Evolutionary conservation across 495 filamentous ascomycete species (phyloP).

Genomic region (Haplographium delicatum): DNA sequence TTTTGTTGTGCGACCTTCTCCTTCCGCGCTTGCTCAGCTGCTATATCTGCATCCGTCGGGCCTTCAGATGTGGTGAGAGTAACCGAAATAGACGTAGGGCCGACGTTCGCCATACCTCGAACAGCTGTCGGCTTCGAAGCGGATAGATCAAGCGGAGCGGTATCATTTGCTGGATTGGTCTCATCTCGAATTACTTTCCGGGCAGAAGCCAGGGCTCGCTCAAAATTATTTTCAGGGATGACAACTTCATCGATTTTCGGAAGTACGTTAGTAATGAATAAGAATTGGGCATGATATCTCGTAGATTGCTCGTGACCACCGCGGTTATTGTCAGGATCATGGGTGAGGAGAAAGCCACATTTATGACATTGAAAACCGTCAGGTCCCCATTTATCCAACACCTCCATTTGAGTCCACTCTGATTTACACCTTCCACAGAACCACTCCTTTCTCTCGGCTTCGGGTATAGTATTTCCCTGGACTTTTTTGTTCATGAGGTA

Average conservation of each 20-base stretch:
- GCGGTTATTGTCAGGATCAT: conserved; percentile 57
- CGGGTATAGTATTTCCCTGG: conserved; percentile 71
- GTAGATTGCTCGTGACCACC: conserved; percentile 84
- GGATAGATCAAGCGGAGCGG: conserved; percentile 41
- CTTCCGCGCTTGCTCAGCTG: conserved; percentile 65
- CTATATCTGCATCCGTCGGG: conserved; percentile 67
- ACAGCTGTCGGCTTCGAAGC: conserved; percentile 58
- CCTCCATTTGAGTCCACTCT: conserved; percentile 83
- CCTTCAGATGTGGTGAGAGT: conserved; percentile 69
- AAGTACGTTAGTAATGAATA: conserved; percentile 75
- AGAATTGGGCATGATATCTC: conserved; percentile 80
- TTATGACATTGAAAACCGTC: conserved; percentile 80
- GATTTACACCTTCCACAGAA: conserved; percentile 72
- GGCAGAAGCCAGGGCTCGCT: conserved; percentile 61
- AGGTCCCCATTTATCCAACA: conserved; percentile 61
- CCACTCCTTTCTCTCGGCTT: conserved; percentile 84
- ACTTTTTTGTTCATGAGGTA: conserved; percentile 79
- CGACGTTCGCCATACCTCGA: conserved; percentile 61
- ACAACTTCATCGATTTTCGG: conserved; percentile 77
- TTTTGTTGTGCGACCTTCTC: conserved; percentile 78
- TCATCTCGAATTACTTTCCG: conserved; percentile 55
- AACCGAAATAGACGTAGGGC: conserved; percentile 68
- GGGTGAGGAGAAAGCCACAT: conserved; percentile 65
- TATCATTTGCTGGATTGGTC: conserved; percentile 50
- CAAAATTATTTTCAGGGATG: conserved; percentile 84